Evolutionary conservation across 352 stramenopile species (phyloP), one percentile per base, ranked within the genome.

Genomic region (Elongisporangium anandrum): DNA sequence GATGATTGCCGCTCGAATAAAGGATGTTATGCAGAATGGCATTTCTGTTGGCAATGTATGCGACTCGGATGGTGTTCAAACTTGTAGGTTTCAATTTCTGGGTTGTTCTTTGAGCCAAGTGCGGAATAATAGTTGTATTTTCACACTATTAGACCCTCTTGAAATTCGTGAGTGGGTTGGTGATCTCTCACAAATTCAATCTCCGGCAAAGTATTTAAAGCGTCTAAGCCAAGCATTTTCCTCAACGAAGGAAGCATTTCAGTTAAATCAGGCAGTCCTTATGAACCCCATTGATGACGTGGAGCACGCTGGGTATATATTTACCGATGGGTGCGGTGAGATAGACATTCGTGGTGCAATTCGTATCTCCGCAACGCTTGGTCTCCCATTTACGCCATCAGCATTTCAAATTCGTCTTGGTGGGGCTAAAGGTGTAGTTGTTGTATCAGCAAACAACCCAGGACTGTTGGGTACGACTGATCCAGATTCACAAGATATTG

Each of bases 101-200:
- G 84, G 84, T 2, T 87, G 79, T 39, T 91, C 84, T 12, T 52
- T 87, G n/a, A 91, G 81, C 56, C 84, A 91, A 60, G 64, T 93
- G 50, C 72, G 84, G 26, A 91, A 90, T 57, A 81, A 66, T 56
- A 88, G 75, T 50, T 81, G 75, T 10, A 73, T 91, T 20, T 93
- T 93, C 55, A 93, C 84, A 16, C 55, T 66, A 4, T 55, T 89
- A 29, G 65, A 93, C 49, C 81, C 82, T 23, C 50, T 72, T 15
- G 13, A 63, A 49, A 59, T 90, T 49, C 66, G 84, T 13, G 26
- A 56, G 15, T 93, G 84, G 84, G 67, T 90, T 55, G 84, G 84
- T 23, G 71, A 91, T 53, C 60, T 93, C 3, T 72, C 70, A 1
- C 20, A 50, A 0, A 80, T 90, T n/a, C 68, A 52, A 6, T 81